Percentiles rank a stretch among this genome's conserved stretches.
phyloP scores from a whole-genome alignment of 257 asterid species.

The Vinca minor region DNA sequence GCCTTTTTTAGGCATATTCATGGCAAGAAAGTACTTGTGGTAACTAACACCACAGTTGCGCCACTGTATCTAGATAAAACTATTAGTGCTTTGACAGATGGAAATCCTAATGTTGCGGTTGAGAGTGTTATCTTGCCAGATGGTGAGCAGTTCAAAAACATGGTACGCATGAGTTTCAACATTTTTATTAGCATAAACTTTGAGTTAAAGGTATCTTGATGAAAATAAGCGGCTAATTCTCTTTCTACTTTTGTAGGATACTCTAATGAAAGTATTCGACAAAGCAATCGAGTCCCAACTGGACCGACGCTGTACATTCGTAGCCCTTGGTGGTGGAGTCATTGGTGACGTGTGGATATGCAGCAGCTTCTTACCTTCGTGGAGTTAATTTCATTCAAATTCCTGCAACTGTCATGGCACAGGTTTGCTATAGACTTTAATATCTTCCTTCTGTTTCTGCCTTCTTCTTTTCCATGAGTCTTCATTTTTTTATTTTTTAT shows the following conservation, averaged over 20 bases:
- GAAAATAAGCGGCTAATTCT: slow-evolving; percentile 13
- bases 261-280: slow-evolving; percentile 88
- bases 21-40: slow-evolving; percentile 92
- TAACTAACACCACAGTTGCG: slow-evolving; percentile 84
- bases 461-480: neutral
- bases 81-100: slow-evolving; percentile 66
- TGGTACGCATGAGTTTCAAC: slow-evolving; percentile 42
- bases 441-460: slow-evolving; percentile 6
- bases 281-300: slow-evolving; percentile 85
- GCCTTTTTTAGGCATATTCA: slow-evolving; percentile 66
- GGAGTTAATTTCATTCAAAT: slow-evolving; percentile 98
- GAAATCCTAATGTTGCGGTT: slow-evolving; percentile 67
- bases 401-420: slow-evolving; percentile 99
- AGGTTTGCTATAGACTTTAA: slow-evolving; percentile 35
- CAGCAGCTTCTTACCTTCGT: slow-evolving; percentile 93
- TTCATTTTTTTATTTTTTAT: too few relatives aligned
- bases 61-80: slow-evolving; percentile 83
- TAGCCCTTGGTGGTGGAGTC: slow-evolving; percentile 99
- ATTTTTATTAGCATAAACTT: slow-evolving; percentile 6
- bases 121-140: slow-evolving; percentile 91
- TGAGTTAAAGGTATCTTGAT: slow-evolving; percentile 6
- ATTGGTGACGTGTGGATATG: slow-evolving; percentile 99
- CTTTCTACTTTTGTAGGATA: slow-evolving; percentile 45
- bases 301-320: slow-evolving; percentile 90
- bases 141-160: slow-evolving; percentile 84